phyloP scores from a whole-genome alignment of 345 rosid genomes.

The Pistacia vera region DNA sequence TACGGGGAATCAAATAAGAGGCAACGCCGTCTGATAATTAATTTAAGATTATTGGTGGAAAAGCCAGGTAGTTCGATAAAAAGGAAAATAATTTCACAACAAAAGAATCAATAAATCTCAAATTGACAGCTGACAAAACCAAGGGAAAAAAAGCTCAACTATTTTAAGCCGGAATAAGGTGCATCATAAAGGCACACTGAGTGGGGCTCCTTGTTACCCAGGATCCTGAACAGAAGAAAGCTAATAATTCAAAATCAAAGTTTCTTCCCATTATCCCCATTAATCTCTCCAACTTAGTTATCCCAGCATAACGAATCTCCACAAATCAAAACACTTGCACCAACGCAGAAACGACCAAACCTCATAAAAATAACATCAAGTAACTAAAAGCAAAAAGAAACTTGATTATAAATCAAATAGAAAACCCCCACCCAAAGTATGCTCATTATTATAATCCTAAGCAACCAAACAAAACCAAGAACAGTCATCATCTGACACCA shows the following conservation, averaged over 20 bases:
- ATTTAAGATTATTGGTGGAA: too few relatives aligned
- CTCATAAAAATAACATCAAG: neutral
- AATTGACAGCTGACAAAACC: neutral
- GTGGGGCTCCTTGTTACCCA: neutral
- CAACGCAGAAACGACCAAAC: neutral
- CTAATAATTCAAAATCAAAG: too few relatives aligned
- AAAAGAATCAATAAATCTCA: neutral
- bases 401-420: too few relatives aligned
- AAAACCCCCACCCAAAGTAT: neutral
- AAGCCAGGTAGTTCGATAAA: too few relatives aligned
- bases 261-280: neutral
- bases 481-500: neutral
- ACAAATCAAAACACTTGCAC: neutral
- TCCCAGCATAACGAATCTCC: neutral
- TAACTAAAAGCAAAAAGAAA: neutral
- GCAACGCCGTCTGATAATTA: neutral
- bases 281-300: neutral
- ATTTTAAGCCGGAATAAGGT: neutral
- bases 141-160: neutral
- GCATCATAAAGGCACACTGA: neutral
- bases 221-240: neutral
- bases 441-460: neutral
- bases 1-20: neutral
- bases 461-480: neutral
- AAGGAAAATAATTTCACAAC: too few relatives aligned